phyloP scores from a whole-genome alignment of 805 yeast species.

The Huiozyma naganishii region DNA sequence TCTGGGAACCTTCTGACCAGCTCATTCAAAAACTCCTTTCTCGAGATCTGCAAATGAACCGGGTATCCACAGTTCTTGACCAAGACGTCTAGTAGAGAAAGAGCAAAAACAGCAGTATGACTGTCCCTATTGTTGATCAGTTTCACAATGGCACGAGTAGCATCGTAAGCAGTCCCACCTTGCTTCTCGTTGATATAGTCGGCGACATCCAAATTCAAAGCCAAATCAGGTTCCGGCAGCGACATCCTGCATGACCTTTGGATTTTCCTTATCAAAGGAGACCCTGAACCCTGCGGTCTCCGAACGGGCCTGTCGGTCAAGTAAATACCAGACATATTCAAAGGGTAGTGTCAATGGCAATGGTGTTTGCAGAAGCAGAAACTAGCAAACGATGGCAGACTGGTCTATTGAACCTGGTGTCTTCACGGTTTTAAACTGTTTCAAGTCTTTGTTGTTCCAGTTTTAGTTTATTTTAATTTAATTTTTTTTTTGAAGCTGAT shows the following conservation, averaged over 20 bases:
- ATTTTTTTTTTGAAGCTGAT: no score
- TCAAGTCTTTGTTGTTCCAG: no score
- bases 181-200: slow-evolving; percentile 89
- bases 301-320: slow-evolving; percentile 26
- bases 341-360: not conserved
- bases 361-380: not conserved
- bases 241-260: slow-evolving; percentile 82
- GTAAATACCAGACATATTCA: slow-evolving; percentile 24
- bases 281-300: slow-evolving; percentile 21
- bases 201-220: slow-evolving; percentile 82
- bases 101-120: slow-evolving; percentile 74
- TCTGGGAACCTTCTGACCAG: slow-evolving; percentile 90
- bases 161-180: slow-evolving; percentile 84
- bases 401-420: no score
- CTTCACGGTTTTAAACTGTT: no score
- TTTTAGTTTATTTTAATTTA: no score
- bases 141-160: slow-evolving; percentile 76
- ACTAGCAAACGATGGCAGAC: no score
- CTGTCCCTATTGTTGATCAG: slow-evolving; percentile 74
- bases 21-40: slow-evolving; percentile 90
- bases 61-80: slow-evolving; percentile 98
- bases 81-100: slow-evolving; percentile 72
- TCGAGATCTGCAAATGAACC: slow-evolving; percentile 84
- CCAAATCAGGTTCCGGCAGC: slow-evolving; percentile 75
- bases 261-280: slow-evolving; percentile 33